phyloP scores from a whole-genome alignment of 192 early-diverging fungal species.

The Spinellus fusiger region DNA sequence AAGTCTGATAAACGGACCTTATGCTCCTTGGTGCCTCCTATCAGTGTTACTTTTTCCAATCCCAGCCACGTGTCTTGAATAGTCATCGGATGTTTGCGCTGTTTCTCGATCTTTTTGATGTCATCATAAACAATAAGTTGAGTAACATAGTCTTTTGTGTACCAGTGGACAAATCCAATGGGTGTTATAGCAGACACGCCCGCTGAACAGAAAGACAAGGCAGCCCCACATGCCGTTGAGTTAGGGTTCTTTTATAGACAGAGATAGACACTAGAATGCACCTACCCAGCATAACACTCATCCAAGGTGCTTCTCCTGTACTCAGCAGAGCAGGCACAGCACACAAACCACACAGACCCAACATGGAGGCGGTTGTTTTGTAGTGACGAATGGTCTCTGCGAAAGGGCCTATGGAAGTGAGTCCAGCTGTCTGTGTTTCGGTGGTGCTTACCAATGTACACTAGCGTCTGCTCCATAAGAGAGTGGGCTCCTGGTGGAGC shows the following conservation, averaged over 20 bases:
- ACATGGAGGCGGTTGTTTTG: conserved; percentile 32
- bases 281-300: conserved; percentile 26
- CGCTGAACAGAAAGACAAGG: conserved; percentile 15
- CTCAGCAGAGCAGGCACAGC: conserved; percentile 27
- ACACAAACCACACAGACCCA: conserved; percentile 27
- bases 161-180: conserved; percentile 24
- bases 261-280: not conserved
- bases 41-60: conserved; percentile 22
- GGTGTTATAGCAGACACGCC: conserved; percentile 28
- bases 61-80: conserved; percentile 27
- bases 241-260: not conserved
- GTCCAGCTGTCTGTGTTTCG: not conserved
- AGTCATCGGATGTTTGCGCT: conserved; percentile 16
- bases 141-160: conserved; percentile 22
- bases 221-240: too few species aligned
- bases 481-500: not conserved
- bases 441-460: conserved; percentile 22
- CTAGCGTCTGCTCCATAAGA: conserved; percentile 18
- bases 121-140: conserved; percentile 26
- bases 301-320: conserved; percentile 21
- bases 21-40: conserved; percentile 15
- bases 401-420: conserved; percentile 21
- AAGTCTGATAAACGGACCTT: conserved; percentile 24
- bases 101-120: conserved; percentile 22
- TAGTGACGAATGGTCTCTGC: conserved; percentile 28